phyloP scores from a whole-genome alignment of 2,329 filamentous ascomycete genomes.

The Pseudogymnoascus sp. region DNA sequence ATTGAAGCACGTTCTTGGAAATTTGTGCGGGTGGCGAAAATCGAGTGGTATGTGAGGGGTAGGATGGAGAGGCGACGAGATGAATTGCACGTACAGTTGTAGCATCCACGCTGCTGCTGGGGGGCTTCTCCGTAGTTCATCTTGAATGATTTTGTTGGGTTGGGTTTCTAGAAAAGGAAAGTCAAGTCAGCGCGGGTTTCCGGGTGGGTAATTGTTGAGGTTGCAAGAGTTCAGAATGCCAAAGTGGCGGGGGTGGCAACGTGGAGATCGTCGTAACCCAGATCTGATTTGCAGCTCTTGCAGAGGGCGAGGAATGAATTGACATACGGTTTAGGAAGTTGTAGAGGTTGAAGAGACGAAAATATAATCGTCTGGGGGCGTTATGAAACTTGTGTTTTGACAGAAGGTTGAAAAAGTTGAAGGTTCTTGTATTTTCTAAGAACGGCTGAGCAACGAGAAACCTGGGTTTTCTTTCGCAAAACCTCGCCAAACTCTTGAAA shows the following conservation, averaged over 20 bases:
- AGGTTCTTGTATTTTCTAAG: conserved; percentile 6
- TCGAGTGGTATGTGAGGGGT: not conserved
- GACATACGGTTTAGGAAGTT: not conserved
- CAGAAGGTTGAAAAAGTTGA: not conserved
- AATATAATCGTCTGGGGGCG: conserved; percentile 2
- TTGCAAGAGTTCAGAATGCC: not conserved
- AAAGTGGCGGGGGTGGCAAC: conserved; percentile 4
- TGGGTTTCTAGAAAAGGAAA: not conserved
- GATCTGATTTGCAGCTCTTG: not conserved
- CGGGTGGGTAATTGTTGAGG: not conserved
- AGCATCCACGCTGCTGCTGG: conserved; percentile 38
- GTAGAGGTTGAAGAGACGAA: conserved; percentile 3
- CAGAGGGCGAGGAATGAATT: not conserved
- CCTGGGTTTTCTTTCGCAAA: conserved; percentile 10
- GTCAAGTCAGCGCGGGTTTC: not conserved
- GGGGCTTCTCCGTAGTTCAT: conserved; percentile 28
- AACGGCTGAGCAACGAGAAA: conserved; percentile 7
- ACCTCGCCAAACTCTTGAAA: conserved; percentile 12
- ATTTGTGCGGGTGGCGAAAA: not conserved
- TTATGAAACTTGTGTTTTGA: not conserved
- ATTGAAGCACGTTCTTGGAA: not conserved
- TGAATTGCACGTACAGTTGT: conserved; percentile 41
- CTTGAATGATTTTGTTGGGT: conserved; percentile 13
- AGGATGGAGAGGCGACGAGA: not conserved
- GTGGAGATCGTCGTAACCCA: conserved; percentile 1